These are phyloP conservation scores for Phytophthora citrophthora DNA, from an alignment of 352 stramenopile species.

Conservation along the genomic window DNA sequence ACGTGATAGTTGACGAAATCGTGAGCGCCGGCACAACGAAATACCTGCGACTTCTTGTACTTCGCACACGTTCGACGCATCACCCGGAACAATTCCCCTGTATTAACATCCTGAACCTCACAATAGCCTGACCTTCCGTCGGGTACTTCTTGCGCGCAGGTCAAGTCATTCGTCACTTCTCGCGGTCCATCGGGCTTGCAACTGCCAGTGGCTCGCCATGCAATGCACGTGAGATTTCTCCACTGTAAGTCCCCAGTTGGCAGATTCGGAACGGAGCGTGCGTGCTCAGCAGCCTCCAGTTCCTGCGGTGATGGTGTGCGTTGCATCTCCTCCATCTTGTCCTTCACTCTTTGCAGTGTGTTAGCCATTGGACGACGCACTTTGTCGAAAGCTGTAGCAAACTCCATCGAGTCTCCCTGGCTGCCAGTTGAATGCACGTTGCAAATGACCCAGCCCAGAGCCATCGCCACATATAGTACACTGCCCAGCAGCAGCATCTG, in stretches of 20 bases:
- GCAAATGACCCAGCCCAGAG: conserved; percentile 14
- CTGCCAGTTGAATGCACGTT: conserved; percentile 20
- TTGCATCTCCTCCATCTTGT: conserved; percentile 20
- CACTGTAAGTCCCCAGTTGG: conserved; percentile 13
- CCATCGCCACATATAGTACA: conserved; percentile 18
- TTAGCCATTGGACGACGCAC: conserved; percentile 19
- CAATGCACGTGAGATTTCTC: conserved; percentile 44
- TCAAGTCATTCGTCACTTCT: conserved; percentile 37
- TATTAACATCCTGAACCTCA: conserved; percentile 53
- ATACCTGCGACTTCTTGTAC: conserved; percentile 33
- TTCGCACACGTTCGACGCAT: conserved; percentile 65
- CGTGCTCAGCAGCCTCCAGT: conserved; percentile 15
- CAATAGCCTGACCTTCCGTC: conserved; percentile 59
- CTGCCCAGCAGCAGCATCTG: conserved; percentile 21
- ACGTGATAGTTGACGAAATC: conserved; percentile 66
- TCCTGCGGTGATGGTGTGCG: conserved; percentile 19
- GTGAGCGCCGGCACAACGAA: conserved; percentile 50
- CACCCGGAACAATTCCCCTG: conserved; percentile 55
- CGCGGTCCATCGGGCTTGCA: conserved; percentile 45
- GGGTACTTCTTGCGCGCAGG: conserved; percentile 38
- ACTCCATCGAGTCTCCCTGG: conserved; percentile 8
- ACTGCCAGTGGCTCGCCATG: conserved; percentile 50
- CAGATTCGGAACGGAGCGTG: conserved; percentile 16
- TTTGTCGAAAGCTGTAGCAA: conserved; percentile 9
- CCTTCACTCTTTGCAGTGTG: conserved; percentile 17